phyloP scores from a whole-genome alignment of 805 yeast genomes.

The Lipomyces lipofer region DNA sequence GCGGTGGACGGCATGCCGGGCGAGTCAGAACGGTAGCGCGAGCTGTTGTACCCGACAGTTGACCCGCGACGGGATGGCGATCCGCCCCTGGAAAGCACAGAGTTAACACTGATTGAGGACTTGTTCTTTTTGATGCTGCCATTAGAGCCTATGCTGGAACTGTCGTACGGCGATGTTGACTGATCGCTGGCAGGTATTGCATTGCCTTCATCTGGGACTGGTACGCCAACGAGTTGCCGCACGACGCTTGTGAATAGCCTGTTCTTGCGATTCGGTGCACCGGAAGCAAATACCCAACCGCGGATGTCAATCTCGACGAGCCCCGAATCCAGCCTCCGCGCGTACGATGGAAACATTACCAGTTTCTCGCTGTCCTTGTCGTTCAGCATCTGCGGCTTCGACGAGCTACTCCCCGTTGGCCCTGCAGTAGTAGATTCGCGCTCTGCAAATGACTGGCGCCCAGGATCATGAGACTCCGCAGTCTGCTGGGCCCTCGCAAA shows the following conservation, averaged over 20 bases:
- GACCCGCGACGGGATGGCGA: constrained; percentile 25
- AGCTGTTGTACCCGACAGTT: background rate
- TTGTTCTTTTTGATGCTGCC: constrained; percentile 7
- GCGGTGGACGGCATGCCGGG: constrained; percentile 12
- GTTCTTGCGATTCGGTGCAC: constrained; percentile 69
- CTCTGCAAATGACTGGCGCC: background rate
- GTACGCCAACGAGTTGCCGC: constrained; percentile 57
- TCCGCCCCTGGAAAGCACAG: constrained; percentile 14
- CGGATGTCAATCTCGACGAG: constrained; percentile 61
- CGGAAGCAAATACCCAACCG: constrained; percentile 73
- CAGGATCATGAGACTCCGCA: background rate
- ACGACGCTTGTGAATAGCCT: constrained; percentile 66
- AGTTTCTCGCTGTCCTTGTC: constrained; percentile 53
- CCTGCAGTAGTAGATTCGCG: background rate
- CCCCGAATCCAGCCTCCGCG: constrained; percentile 40
- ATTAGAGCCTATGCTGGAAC: background rate
- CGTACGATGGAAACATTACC: constrained; percentile 60
- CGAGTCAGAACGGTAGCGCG: constrained; percentile 7
- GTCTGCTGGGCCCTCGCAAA: constrained; percentile 24
- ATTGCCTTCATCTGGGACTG: constrained; percentile 19
- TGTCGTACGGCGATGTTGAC: constrained; percentile 8
- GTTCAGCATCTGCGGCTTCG: constrained; percentile 11
- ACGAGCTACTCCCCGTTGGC: background rate
- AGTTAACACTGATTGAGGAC: constrained; percentile 21
- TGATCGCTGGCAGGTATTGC: constrained; percentile 7